phyloP scores from a whole-genome alignment of 202 grass and related monocot genomes.

The Brachypodium distachyon region DNA sequence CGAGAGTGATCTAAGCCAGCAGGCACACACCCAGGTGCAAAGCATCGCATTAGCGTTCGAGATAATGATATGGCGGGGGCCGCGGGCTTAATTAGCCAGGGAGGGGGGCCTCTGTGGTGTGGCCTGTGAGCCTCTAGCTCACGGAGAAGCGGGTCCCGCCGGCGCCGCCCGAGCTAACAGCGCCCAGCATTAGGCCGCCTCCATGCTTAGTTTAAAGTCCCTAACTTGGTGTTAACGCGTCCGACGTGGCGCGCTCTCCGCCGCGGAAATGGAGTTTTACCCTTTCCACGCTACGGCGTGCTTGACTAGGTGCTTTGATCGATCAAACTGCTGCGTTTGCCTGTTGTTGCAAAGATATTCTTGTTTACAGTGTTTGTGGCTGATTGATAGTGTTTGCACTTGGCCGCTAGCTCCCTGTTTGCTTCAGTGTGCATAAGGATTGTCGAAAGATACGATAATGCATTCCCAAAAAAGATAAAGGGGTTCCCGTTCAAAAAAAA shows the following conservation, averaged over 20 bases:
- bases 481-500: no score
- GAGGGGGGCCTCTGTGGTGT: no score
- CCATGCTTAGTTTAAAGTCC: not conserved
- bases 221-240: not conserved
- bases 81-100: not conserved
- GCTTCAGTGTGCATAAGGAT: not conserved
- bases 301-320: conserved; percentile 4
- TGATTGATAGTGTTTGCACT: not conserved
- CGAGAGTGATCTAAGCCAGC: not conserved
- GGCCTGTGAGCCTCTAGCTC: not conserved
- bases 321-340: not conserved
- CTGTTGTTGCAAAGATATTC: conserved; percentile 8
- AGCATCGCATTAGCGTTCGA: not conserved
- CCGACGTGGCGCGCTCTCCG: conserved; percentile 21
- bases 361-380: not conserved
- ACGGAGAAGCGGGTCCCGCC: not conserved
- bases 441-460: not conserved
- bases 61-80: conserved; percentile 3
- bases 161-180: conserved; percentile 19
- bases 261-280: conserved; percentile 14
- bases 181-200: not conserved
- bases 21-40: not conserved
- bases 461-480: not conserved
- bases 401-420: not conserved
- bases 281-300: not conserved